phyloP scores from a whole-genome alignment of 2,329 filamentous ascomycete genomes.

The Zalaria sp. region DNA sequence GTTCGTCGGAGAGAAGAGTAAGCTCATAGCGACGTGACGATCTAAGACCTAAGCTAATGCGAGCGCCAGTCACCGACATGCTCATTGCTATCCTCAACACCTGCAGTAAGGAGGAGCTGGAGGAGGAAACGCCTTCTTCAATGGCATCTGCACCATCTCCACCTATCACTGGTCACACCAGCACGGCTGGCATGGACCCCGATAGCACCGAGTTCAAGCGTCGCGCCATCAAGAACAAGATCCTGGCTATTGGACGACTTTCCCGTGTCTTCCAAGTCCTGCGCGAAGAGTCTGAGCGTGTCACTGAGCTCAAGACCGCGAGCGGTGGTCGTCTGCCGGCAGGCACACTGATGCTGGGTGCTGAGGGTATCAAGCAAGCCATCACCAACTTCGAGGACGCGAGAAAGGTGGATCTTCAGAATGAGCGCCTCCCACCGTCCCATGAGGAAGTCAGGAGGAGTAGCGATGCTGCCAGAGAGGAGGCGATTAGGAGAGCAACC shows the following conservation, averaged over 20 bases:
- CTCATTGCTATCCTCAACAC: slow-evolving; percentile 96
- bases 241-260: slow-evolving; percentile 87
- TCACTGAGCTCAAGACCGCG: slow-evolving; percentile 95
- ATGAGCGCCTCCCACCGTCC: slow-evolving; percentile 82
- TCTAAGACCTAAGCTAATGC: too few relatives aligned
- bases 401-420: slow-evolving; percentile 90
- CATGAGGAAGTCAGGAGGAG: slow-evolving; percentile 82
- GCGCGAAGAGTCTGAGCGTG: slow-evolving; percentile 90
- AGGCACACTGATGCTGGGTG: slow-evolving; percentile 93
- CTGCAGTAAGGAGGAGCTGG: slow-evolving; percentile 94
- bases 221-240: slow-evolving; percentile 98
- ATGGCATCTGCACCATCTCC: slow-evolving; percentile 62
- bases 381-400: slow-evolving; percentile 96
- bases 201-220: slow-evolving; percentile 90
- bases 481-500: slow-evolving; percentile 73
- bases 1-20: slow-evolving; percentile 88
- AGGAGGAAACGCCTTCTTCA: slow-evolving; percentile 71
- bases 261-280: slow-evolving; percentile 97
- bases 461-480: slow-evolving; percentile 65
- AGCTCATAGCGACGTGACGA: too few relatives aligned
- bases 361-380: slow-evolving; percentile 96
- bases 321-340: slow-evolving; percentile 84
- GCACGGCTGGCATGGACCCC: slow-evolving; percentile 43
- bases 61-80: slow-evolving; percentile 66
- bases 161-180: slow-evolving; percentile 35